Evolutionary conservation across 192 early-diverging fungal species (phyloP).

Genomic region (Spizellomyces sp.): DNA sequence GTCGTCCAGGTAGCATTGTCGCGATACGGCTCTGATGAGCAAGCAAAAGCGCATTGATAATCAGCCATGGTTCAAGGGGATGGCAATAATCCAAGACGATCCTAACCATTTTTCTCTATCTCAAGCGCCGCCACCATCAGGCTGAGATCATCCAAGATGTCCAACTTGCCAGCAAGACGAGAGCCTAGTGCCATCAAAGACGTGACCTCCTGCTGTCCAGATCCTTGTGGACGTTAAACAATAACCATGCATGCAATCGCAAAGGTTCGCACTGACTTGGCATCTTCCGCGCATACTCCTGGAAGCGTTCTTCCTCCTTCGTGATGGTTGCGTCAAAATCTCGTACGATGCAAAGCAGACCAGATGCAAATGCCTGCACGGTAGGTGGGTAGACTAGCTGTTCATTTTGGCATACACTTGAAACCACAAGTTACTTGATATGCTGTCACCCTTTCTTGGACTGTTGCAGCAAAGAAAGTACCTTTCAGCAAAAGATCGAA

Average conservation of each 20-base stretch:
- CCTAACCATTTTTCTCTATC: background rate
- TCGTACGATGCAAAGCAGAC: background rate
- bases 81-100: no score
- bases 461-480: no score
- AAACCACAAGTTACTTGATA: no score
- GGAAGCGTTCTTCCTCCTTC: no score
- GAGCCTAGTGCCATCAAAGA: conserved; percentile 11
- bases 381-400: background rate
- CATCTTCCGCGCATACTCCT: no score
- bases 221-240: background rate
- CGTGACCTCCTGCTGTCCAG: conserved; percentile 9
- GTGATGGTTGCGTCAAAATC: conserved; percentile 8
- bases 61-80: background rate
- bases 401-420: background rate
- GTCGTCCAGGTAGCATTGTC: background rate
- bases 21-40: background rate
- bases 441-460: no score
- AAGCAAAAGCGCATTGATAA: background rate
- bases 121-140: background rate
- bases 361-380: background rate
- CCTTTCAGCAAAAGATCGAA: no score
- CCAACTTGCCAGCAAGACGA: background rate
- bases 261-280: no score
- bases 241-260: no score
- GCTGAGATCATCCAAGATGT: background rate